Percentiles rank a stretch among this genome's conserved stretches.
Evolutionary conservation across 371 early-diverging fungal genomes (phyloP).

Genomic region (Syncephalastrum contaminatum): DNA sequence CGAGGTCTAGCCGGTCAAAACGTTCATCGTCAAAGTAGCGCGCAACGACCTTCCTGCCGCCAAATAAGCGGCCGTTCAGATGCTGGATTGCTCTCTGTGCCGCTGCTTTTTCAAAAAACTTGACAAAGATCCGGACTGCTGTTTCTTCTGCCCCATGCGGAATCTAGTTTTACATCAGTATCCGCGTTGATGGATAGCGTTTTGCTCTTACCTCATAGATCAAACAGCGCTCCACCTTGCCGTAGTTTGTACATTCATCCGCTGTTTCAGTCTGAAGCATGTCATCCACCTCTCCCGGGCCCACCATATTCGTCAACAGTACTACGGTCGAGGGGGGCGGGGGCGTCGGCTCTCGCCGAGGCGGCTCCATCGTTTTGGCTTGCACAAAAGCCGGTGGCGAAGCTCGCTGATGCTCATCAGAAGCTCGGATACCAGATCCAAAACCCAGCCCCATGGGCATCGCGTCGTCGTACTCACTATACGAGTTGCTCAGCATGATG

Average conservation of each 20-base stretch:
- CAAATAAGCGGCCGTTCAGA: constrained; percentile 77
- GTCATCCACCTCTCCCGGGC: constrained; percentile 74
- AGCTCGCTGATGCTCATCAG: no score
- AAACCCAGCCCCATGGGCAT: no score
- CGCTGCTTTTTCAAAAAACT: constrained; percentile 50
- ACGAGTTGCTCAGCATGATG: no score
- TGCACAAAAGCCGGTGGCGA: no score
- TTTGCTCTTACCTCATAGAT: constrained; percentile 56
- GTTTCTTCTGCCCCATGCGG: constrained; percentile 57
- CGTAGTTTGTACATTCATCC: constrained; percentile 76
- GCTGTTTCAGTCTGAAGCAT: constrained; percentile 73
- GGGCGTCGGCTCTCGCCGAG: no score
- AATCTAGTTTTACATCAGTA: constrained; percentile 19
- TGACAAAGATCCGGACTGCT: constrained; percentile 72
- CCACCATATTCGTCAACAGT: constrained; percentile 65
- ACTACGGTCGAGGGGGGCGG: constrained; percentile 35
- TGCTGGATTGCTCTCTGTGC: constrained; percentile 61
- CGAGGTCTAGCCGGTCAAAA: constrained; percentile 60
- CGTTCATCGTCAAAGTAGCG: constrained; percentile 51
- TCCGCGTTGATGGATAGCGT: not conserved
- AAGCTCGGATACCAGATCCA: no score
- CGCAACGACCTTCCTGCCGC: constrained; percentile 66
- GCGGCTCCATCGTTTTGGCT: no score
- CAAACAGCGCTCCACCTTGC: constrained; percentile 66
- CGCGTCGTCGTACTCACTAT: no score